These are phyloP conservation scores for Colletotrichum falcatum DNA, from an alignment of 2,329 filamentous ascomycete genomes.

Conservation along the genomic window DNA sequence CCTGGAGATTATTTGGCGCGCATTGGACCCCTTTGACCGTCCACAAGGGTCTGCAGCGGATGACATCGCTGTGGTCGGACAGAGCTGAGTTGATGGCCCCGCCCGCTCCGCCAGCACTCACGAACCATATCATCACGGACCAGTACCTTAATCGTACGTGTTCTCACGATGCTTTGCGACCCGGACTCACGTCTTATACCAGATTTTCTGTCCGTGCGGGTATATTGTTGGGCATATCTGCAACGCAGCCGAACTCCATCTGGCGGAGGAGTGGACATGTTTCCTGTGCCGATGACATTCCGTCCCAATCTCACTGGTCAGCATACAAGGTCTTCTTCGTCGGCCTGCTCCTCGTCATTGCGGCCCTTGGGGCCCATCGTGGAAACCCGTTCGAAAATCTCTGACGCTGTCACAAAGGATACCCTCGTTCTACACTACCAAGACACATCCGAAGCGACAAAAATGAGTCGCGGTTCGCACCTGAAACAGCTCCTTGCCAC, in stretches of 20 bases:
- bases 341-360: neutral
- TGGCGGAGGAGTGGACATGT: neutral
- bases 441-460: neutral
- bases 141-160: slow-evolving; percentile 26
- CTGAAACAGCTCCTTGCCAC: neutral
- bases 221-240: neutral
- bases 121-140: slow-evolving; percentile 11
- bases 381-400: neutral
- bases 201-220: neutral
- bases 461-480: neutral
- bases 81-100: slow-evolving; percentile 19
- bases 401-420: neutral
- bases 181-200: neutral
- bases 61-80: slow-evolving; percentile 4
- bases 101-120: neutral
- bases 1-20: neutral
- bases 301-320: neutral
- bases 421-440: neutral
- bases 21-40: neutral
- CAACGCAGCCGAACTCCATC: too few relatives aligned
- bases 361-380: neutral
- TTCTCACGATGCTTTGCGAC: neutral
- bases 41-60: neutral
- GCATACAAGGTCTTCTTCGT: too few relatives aligned
- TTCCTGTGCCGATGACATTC: neutral